phyloP scores from a whole-genome alignment of 768 basidiomycete genomes.

The Xerocomus spinulosus region DNA sequence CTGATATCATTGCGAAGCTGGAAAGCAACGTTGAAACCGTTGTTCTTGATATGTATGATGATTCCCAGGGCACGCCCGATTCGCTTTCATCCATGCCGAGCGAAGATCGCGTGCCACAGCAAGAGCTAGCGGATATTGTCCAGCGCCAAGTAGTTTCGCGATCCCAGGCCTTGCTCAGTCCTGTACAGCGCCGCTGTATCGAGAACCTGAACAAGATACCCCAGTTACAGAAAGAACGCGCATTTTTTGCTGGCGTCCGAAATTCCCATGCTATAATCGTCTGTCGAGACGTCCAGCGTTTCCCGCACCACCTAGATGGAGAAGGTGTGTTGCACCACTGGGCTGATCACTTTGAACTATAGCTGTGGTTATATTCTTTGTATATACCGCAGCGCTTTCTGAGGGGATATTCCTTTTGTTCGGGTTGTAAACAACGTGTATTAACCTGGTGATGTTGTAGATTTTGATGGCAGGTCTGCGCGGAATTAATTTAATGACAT shows the following conservation, averaged over 20 bases:
- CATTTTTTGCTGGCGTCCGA: slow-evolving; percentile 52
- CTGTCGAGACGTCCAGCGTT: slow-evolving; percentile 59
- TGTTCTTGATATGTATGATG: slow-evolving; percentile 57
- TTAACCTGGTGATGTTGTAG: no score
- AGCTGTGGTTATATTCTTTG: slow-evolving; percentile 1
- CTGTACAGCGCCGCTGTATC: slow-evolving; percentile 54
- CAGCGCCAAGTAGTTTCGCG: slow-evolving; percentile 8
- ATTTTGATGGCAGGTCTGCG: no score
- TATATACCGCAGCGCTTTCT: background rate
- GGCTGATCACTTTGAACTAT: slow-evolving; percentile 57
- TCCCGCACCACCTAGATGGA: slow-evolving; percentile 54
- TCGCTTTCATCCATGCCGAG: slow-evolving; percentile 7
- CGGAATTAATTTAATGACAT: background rate
- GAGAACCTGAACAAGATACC: slow-evolving; percentile 64
- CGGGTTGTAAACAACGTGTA: background rate
- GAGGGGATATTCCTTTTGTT: background rate
- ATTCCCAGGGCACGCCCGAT: slow-evolving; percentile 28
- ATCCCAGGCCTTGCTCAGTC: slow-evolving; percentile 47
- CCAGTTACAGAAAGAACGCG: slow-evolving; percentile 61
- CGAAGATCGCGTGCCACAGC: background rate
- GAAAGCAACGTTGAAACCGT: slow-evolving; percentile 59
- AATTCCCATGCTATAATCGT: slow-evolving; percentile 75
- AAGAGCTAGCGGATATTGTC: background rate
- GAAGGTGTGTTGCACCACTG: slow-evolving; percentile 68
- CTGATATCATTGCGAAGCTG: slow-evolving; percentile 51